Evolutionary conservation across 1,139 yeast genomes (phyloP), one percentile per base, ranked within the genome.

Genomic region (Scheffersomyces titani): DNA sequence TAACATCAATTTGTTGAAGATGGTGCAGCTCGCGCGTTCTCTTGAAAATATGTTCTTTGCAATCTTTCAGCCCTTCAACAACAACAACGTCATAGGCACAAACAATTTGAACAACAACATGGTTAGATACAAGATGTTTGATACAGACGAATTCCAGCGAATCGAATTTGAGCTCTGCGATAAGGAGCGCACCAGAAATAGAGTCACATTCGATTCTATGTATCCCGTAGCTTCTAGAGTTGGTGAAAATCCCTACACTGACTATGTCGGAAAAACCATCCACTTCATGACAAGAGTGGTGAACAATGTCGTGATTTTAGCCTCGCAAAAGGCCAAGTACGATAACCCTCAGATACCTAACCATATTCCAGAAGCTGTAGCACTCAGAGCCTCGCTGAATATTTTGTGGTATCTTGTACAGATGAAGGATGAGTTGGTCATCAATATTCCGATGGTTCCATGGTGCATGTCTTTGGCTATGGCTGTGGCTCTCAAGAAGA

Each of bases 21-120:
- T 76, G 51, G 70, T 72, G 18, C 68, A 71, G 48, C 63, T 70
- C 49, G 74, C 77, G 46, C 56, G 63, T 21, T 60, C 66, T 16
- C 63, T 75, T 49, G 80, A 76, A 55, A 65, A 65, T 51, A 75
- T 75, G 60, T 66, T 72, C 36, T 66, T 62, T 55, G 69, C 72
- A 47, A 61, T 73, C 45, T 76, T 71, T 59, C 70, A 76, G 44
- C 80, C 81, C 1, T 66, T 66, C 54, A 58, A 63, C 49, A 62
- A 59, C 47, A 48, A 54, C 19, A 61, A 57, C 47, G 58, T 56
- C 50, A 59, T 59, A 52, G 55, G 57, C 13, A 55, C 55, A n/a
- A 59, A 57, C 30, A 57, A 61, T 44, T 60, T 52, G 22, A 60
- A 61, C 47, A 55, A 59, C 52, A 55, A 61, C 18, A 56, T 57